Evolutionary conservation across 2,329 filamentous ascomycete genomes (phyloP).

Genomic region (Beauveria caledonica): DNA sequence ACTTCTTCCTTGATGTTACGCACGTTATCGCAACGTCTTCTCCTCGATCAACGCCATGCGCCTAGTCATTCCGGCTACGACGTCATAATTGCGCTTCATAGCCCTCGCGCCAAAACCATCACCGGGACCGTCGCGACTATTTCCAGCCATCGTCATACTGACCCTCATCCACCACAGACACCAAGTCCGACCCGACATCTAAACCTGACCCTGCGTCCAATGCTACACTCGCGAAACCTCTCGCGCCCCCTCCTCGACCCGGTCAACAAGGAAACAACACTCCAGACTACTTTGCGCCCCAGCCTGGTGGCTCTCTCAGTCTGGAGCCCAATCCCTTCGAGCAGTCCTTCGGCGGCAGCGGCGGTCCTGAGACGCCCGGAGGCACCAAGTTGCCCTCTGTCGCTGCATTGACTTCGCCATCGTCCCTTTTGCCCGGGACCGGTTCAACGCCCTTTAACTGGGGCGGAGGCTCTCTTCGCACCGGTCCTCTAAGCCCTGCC

Average conservation of each 20-base stretch:
- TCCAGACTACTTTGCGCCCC: conserved; percentile 61
- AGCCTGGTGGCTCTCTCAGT: conserved; percentile 49
- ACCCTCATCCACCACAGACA: conserved; percentile 25
- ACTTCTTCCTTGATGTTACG: conserved; percentile 2
- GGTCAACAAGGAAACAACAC: conserved; percentile 46
- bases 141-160: conserved; percentile 3
- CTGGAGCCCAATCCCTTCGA: conserved; percentile 96
- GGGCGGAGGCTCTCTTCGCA: conserved; percentile 75
- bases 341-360: conserved; percentile 70
- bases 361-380: conserved; percentile 69
- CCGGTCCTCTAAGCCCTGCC: conserved; percentile 88
- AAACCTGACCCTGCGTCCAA: conserved; percentile 47
- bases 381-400: conserved; percentile 80
- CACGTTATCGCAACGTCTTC: conserved; percentile 14
- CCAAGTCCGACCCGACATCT: conserved; percentile 36
- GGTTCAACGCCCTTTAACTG: conserved; percentile 70
- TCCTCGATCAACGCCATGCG: conserved; percentile 11
- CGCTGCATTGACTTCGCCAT: conserved; percentile 83
- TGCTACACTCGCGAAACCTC: conserved; percentile 54
- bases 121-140: neutral
- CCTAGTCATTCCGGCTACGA: conserved; percentile 14
- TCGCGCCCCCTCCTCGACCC: conserved; percentile 64
- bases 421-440: conserved; percentile 65
- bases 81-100: conserved; percentile 4
- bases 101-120: neutral